These are phyloP conservation scores for Agarophyton chilense DNA, from an alignment of 23 red algal genomes.

Conservation along the genomic window DNA sequence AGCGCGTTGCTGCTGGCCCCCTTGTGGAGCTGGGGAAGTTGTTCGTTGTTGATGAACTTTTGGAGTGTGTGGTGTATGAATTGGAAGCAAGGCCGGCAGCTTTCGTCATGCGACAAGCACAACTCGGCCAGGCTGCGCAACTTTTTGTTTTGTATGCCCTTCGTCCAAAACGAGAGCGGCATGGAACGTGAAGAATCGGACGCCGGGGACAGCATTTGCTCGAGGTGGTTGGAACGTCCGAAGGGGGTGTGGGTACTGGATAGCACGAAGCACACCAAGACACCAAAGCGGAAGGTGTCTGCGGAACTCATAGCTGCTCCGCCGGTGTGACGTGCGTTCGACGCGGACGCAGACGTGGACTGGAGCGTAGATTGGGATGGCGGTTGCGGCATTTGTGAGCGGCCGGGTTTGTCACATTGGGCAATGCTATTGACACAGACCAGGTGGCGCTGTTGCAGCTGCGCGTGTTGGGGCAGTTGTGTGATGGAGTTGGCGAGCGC, in stretches of 20 bases:
- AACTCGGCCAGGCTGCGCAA: background rate
- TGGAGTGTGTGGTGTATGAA: background rate
- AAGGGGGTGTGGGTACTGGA: background rate
- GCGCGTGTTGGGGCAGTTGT: background rate
- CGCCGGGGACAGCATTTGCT: background rate
- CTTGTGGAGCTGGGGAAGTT: background rate
- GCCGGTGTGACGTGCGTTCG: background rate
- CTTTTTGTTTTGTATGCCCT: background rate
- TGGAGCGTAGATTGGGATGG: no score
- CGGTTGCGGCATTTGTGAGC: no score
- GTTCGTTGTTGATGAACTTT: background rate
- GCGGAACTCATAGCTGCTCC: background rate
- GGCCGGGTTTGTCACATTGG: background rate
- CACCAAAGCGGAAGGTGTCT: background rate
- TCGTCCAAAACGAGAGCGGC: background rate
- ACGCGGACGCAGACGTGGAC: background rate
- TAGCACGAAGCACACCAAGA: conserved; percentile 23
- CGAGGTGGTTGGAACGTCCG: background rate
- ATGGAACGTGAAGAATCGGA: background rate
- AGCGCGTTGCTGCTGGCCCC: background rate
- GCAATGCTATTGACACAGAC: background rate
- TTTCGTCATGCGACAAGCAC: background rate
- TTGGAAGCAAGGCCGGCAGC: background rate
- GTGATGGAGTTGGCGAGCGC: background rate
- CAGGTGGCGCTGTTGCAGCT: background rate